Base-by-base conservation (phyloP, 164 flowering plant species). In the Echeveria elegans region DNA sequence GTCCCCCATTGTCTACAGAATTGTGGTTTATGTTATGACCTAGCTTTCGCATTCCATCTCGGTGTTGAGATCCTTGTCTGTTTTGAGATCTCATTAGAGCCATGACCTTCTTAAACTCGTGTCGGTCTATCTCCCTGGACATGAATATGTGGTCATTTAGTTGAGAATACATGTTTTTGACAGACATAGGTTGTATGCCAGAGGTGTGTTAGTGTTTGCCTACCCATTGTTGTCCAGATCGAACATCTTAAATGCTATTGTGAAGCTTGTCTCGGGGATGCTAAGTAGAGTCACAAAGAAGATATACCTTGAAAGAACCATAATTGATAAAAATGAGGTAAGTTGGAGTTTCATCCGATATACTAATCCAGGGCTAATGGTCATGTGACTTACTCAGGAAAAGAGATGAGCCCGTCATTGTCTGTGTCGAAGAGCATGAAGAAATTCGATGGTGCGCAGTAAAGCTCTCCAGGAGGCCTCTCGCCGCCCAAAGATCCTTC, bases 31-130 rank as follows among this genome's bases (percentile, higher is more conserved):
- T 67, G 40, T 87, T 85, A 32, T 32, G 15, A 24, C 96, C 74
- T 48, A 56, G 61, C 28, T 56, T 56, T 0, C 61, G 61, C 14
- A 66, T 69, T 29, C 96, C 94, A 74, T 85, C 86, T 67, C 83
- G 82, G 62, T 88, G 94, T n/a, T 74, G 69, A 65, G 85, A 77
- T 6, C 89, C 96, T 74, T 93, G 94, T 68, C 92, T 82, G 70
- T 85, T 83, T 29, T 82, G 81, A 11, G 78, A 53, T 28, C 94
- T 78, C 98, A 92, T 90, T 71, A 90, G 71, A 9, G 73, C 70
- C 97, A 92, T 92, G 68, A 92, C 97, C 74, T 84, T 90, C 85
- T 84, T 87, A 47, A 92, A 92, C 68, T 92, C 97, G 21, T 87
- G 87, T 65, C 68, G 81, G 68, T 90, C 96, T 45, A 93, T 87